Evolutionary conservation across 179 eudicot genomes (phyloP).

Genomic region (Sideroxylon spinosum): DNA sequence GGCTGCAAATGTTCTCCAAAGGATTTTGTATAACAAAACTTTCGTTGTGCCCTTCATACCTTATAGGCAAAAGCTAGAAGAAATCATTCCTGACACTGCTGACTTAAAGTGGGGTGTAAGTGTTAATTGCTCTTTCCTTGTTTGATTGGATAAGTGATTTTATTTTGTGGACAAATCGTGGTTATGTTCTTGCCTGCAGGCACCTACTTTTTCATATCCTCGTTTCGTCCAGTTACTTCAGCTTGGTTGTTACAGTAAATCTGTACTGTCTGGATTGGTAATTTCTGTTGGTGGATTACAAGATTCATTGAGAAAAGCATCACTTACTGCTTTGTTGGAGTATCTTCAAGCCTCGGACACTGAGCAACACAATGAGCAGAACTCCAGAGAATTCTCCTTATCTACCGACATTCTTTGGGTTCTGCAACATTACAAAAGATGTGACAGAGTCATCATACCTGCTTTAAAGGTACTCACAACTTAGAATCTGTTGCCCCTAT

Average conservation of each 20-base stretch:
- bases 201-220: slow-evolving; percentile 70
- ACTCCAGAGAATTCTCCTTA: slow-evolving; percentile 48
- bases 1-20: slow-evolving; percentile 81
- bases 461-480: slow-evolving; percentile 65
- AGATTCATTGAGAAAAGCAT: slow-evolving; percentile 80
- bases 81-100: slow-evolving; percentile 45
- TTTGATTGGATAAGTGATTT: slow-evolving; percentile 10
- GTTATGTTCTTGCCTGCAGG: slow-evolving; percentile 49
- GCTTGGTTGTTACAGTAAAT: slow-evolving; percentile 71
- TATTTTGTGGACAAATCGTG: slow-evolving; percentile 11
- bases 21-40: slow-evolving; percentile 58
- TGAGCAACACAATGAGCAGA: slow-evolving; percentile 27
- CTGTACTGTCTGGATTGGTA: slow-evolving; percentile 72
- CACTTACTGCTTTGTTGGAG: slow-evolving; percentile 71
- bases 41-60: slow-evolving; percentile 65
- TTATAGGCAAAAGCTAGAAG: slow-evolving; percentile 57
- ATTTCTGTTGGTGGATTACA: slow-evolving; percentile 88
- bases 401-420: slow-evolving; percentile 78
- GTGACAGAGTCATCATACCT: slow-evolving; percentile 80
- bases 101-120: slow-evolving; percentile 82
- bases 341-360: slow-evolving; percentile 49
- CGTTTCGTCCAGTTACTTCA: slow-evolving; percentile 67
- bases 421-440: slow-evolving; percentile 71
- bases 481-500: background rate
- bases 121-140: slow-evolving; percentile 14